phyloP scores from a whole-genome alignment of 805 yeast species.

The Yamadazyma phyllophila region DNA sequence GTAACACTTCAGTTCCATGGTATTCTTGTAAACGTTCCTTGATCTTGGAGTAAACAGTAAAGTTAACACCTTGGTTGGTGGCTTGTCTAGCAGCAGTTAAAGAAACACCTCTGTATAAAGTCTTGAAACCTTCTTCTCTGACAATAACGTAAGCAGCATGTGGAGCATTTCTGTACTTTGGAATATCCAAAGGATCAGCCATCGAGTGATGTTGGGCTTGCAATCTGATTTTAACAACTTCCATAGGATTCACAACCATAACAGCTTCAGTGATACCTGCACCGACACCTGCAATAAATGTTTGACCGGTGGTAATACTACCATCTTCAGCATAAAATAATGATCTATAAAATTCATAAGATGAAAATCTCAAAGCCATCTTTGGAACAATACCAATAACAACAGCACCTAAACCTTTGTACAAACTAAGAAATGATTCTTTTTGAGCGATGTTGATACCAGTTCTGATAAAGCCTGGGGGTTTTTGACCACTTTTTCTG shows the following conservation, averaged over 20 bases:
- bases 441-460: slow-evolving; percentile 74
- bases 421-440: slow-evolving; percentile 82
- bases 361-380: slow-evolving; percentile 95
- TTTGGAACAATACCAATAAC: slow-evolving; percentile 96
- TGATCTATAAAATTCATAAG: slow-evolving; percentile 85
- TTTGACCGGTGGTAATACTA: slow-evolving; percentile 64
- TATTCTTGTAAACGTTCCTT: slow-evolving; percentile 66
- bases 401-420: slow-evolving; percentile 96
- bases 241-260: slow-evolving; percentile 93
- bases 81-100: slow-evolving; percentile 98
- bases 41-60: slow-evolving; percentile 87
- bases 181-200: slow-evolving; percentile 76
- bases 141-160: slow-evolving; percentile 84
- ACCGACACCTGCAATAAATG: slow-evolving; percentile 91
- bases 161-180: slow-evolving; percentile 88
- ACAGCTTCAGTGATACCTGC: slow-evolving; percentile 98
- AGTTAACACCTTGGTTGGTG: slow-evolving; percentile 96
- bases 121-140: slow-evolving; percentile 86
- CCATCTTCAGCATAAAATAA: slow-evolving; percentile 64
- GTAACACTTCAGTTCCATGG: slow-evolving; percentile 60
- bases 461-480: slow-evolving; percentile 84
- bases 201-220: slow-evolving; percentile 94
- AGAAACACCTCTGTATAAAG: slow-evolving; percentile 91
- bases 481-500: slow-evolving; percentile 65
- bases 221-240: slow-evolving; percentile 91